Conservation (phyloP, 371 early-diverging fungal species). For the Fennellomyces sp. region DNA sequence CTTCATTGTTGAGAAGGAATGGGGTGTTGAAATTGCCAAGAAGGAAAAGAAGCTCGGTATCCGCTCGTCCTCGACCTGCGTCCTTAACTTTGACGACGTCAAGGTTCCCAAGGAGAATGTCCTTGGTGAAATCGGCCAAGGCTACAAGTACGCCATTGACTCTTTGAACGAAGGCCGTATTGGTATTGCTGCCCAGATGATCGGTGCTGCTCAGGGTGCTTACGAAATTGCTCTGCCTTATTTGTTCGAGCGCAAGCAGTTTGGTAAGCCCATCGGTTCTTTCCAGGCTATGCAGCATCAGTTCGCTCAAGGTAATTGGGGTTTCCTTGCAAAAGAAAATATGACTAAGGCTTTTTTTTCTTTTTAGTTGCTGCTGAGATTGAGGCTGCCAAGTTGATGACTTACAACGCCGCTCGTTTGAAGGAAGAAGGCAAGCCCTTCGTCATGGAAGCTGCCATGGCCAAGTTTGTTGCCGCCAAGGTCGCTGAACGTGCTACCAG, state of each 20-base stretch:
- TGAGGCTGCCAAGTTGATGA: constrained; percentile 94
- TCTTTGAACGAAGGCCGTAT: constrained; percentile 98
- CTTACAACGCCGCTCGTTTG: constrained; percentile 96
- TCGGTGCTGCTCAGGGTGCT: constrained; percentile 96
- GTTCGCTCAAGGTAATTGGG: constrained; percentile 87
- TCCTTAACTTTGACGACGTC: constrained; percentile 92
- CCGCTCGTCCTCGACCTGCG: constrained; percentile 94
- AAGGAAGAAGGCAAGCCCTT: constrained; percentile 93
- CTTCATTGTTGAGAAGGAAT: constrained; percentile 94
- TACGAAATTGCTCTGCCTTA: constrained; percentile 91
- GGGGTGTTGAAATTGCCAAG: constrained; percentile 94
- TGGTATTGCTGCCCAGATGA: constrained; percentile 98
- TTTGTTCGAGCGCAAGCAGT: constrained; percentile 95
- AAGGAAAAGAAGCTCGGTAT: constrained; percentile 98
- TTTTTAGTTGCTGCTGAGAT: constrained; percentile 82
- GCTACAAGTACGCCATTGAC: constrained; percentile 98
- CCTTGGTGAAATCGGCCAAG: constrained; percentile 92
- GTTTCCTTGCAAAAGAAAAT: no score
- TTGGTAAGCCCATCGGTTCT: constrained; percentile 82
- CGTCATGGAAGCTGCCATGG: constrained; percentile 97
- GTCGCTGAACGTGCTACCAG: constrained; percentile 92
- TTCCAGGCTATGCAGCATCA: constrained; percentile 99
- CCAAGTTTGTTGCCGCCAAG: constrained; percentile 93
- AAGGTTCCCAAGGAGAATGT: constrained; percentile 87
- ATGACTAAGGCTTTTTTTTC: neutral